phyloP scores from a whole-genome alignment of 345 rosid genomes.

The Carallia brachiata region DNA sequence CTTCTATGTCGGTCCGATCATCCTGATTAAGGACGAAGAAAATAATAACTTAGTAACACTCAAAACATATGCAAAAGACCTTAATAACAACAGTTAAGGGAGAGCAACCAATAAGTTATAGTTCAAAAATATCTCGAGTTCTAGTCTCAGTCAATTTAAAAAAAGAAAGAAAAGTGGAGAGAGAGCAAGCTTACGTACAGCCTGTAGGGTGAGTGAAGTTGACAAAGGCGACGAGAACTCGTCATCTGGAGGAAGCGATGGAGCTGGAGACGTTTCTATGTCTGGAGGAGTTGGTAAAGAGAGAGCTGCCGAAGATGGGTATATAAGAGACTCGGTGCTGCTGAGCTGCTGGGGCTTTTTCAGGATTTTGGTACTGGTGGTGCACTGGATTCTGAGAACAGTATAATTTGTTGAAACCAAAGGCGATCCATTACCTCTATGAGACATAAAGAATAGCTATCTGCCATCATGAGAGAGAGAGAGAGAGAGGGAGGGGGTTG shows the following conservation, averaged over 20 bases:
- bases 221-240: conserved; percentile 9
- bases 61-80: background rate
- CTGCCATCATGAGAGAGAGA: conserved; percentile 31
- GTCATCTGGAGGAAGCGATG: conserved; percentile 7
- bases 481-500: background rate
- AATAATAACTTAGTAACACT: background rate
- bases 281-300: conserved; percentile 18
- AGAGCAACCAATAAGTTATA: background rate
- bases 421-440: conserved; percentile 55
- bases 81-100: too few species aligned
- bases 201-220: conserved; percentile 4
- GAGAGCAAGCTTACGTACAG: background rate
- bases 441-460: conserved; percentile 28
- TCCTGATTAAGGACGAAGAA: background rate
- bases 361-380: conserved; percentile 12
- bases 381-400: conserved; percentile 33
- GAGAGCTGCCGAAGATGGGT: conserved; percentile 10
- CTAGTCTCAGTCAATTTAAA: too few species aligned
- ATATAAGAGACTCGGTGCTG: conserved; percentile 3
- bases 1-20: conserved; percentile 18
- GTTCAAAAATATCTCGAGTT: too few species aligned
- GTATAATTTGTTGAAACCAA: conserved; percentile 52
- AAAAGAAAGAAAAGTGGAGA: too few species aligned
- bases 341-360: conserved; percentile 11
- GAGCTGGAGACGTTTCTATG: conserved; percentile 2